Conservation (phyloP, 345 rosid genomes). For the Atalantia buxifolia region DNA sequence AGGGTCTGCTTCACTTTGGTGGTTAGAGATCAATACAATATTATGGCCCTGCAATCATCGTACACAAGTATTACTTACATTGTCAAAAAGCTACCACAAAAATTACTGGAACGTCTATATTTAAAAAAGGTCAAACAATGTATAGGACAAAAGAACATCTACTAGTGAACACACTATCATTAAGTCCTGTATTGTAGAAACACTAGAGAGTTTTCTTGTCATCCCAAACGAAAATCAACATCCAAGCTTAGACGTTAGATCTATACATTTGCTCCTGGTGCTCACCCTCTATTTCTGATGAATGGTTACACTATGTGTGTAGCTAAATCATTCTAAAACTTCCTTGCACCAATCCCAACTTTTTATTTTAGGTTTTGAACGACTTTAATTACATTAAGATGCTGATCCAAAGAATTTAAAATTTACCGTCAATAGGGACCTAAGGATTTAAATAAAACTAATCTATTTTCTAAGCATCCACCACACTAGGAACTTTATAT, state of each 20-base stretch:
- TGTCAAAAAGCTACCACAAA: background rate
- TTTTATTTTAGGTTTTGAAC: background rate
- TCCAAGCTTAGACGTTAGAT: background rate
- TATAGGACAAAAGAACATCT: background rate
- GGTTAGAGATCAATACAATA: slow-evolving; percentile 82
- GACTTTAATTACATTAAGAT: background rate
- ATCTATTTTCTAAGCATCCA: background rate
- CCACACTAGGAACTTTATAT: background rate
- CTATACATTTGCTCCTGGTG: background rate
- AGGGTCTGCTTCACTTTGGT: slow-evolving; percentile 98
- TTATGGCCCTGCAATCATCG: slow-evolving; percentile 79
- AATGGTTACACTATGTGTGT: background rate
- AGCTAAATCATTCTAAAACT: background rate
- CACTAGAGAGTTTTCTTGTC: background rate
- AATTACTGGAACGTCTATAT: background rate
- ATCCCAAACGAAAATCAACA: background rate
- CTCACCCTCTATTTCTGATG: background rate
- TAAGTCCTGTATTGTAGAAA: background rate
- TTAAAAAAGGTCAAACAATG: background rate
- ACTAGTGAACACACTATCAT: background rate
- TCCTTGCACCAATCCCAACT: background rate
- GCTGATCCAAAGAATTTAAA: background rate
- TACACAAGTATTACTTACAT: slow-evolving; percentile 10
- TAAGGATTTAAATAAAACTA: background rate
- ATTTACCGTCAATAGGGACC: background rate